These are phyloP conservation scores for Lunularia cruciata DNA, from an alignment of 225 moss, liverwort and hornwort species.

Conservation along the genomic window DNA sequence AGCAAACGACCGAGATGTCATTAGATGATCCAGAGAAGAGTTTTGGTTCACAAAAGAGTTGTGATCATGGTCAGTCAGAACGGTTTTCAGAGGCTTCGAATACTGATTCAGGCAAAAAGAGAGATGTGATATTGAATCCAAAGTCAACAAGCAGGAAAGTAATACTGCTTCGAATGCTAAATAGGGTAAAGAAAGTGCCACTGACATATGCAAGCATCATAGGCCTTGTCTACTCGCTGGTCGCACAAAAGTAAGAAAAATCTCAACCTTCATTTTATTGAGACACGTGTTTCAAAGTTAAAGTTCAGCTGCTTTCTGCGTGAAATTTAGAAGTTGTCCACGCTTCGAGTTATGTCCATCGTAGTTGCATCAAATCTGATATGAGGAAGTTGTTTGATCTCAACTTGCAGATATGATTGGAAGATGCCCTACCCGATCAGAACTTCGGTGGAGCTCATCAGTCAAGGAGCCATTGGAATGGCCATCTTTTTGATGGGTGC, in stretches of 20 bases:
- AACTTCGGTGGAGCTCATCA: conserved; percentile 34
- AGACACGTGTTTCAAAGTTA: not conserved
- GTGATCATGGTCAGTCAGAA: too few relatives aligned
- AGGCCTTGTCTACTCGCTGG: conserved; percentile 37
- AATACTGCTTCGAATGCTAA: conserved; percentile 16
- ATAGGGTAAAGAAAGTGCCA: conserved; percentile 36
- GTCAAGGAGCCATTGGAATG: conserved; percentile 31
- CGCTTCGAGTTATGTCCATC: too few relatives aligned
- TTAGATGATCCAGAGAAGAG: not conserved
- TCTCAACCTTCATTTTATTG: too few relatives aligned
- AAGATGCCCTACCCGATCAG: conserved; percentile 32
- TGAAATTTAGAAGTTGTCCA: too few relatives aligned
- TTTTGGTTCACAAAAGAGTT: not conserved
- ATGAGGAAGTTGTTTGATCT: not conserved
- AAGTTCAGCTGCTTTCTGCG: too few relatives aligned
- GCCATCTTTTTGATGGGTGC: conserved; percentile 45
- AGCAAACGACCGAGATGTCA: too few relatives aligned
- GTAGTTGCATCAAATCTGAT: not conserved
- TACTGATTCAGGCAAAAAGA: too few relatives aligned
- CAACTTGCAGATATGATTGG: conserved; percentile 35
- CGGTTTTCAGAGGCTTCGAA: too few relatives aligned
- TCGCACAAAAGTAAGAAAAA: conserved; percentile 36
- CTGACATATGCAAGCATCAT: conserved; percentile 37
- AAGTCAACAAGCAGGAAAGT: not conserved
- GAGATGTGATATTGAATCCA: not conserved